Evolutionary conservation across 257 asterid species (phyloP).

Genomic region (Petunia axillaris): DNA sequence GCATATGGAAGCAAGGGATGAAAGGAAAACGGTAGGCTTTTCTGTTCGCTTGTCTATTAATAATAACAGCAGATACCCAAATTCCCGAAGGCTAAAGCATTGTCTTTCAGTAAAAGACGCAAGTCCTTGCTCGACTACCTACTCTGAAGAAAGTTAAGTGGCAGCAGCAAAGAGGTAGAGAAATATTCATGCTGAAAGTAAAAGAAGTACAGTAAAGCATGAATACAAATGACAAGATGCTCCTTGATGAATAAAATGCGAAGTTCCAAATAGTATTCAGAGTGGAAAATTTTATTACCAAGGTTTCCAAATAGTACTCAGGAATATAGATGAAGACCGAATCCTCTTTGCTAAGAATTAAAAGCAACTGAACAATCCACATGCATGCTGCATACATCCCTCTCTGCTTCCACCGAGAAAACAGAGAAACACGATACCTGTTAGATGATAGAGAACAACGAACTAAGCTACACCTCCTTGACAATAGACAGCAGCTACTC

Average conservation of each 20-base stretch:
- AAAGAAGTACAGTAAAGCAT: background rate
- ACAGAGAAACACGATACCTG: slow-evolving; percentile 89
- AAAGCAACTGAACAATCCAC: slow-evolving; percentile 93
- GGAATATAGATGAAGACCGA: slow-evolving; percentile 73
- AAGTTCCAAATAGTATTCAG: background rate
- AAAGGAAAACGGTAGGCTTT: slow-evolving; percentile 4
- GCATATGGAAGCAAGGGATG: slow-evolving; percentile 10
- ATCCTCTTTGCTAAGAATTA: slow-evolving; percentile 83
- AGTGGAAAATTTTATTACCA: slow-evolving; percentile 56
- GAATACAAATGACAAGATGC: background rate
- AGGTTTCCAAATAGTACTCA: slow-evolving; percentile 89
- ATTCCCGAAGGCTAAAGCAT: background rate
- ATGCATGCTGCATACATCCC: slow-evolving; percentile 92
- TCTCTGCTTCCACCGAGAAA: slow-evolving; percentile 94
- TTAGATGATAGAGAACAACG: slow-evolving; percentile 28
- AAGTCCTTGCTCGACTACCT: slow-evolving; percentile 5
- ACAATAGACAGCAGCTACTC: slow-evolving; percentile 16
- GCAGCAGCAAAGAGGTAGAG: slow-evolving; percentile 19
- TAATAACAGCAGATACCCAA: background rate
- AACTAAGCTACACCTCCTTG: slow-evolving; percentile 14
- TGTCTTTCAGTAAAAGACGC: background rate
- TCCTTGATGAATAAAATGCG: background rate
- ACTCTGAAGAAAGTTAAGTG: slow-evolving; percentile 11
- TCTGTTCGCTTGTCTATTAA: background rate
- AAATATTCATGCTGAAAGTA: slow-evolving; percentile 13